Conservation (phyloP, 164 flowering plant species). For the Vitis labrusca region DNA sequence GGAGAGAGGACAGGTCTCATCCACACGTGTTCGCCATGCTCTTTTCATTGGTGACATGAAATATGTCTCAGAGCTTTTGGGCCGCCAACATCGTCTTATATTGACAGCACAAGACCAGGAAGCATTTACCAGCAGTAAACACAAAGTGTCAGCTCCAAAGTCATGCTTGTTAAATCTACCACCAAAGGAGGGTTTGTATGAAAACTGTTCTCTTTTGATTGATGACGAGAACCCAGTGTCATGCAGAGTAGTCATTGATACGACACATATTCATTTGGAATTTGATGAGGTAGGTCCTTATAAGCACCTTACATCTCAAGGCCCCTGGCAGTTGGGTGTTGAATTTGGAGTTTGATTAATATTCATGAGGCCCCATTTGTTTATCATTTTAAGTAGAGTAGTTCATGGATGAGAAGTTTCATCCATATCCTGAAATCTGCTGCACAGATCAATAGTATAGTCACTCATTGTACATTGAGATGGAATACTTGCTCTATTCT, state of each 20-base stretch:
- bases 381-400: too few species aligned
- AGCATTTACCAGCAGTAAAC: conserved; percentile 17
- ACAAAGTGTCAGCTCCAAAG: conserved; percentile 48
- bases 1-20: conserved; percentile 92
- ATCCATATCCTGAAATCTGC: too few species aligned
- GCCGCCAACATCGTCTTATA: conserved; percentile 75
- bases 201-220: conserved; percentile 50
- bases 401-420: too few species aligned
- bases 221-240: conserved; percentile 34
- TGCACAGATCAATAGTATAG: too few species aligned
- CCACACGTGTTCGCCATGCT: conserved; percentile 90
- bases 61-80: conserved; percentile 84
- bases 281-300: conserved; percentile 26
- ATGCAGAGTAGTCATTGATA: conserved; percentile 63
- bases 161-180: conserved; percentile 69
- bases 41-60: conserved; percentile 76
- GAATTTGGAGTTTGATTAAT: conserved; percentile 48
- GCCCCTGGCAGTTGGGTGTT: conserved; percentile 43
- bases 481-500: too few species aligned
- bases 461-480: too few species aligned
- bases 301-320: conserved; percentile 20
- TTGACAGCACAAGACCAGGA: conserved; percentile 32
- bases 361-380: neutral
- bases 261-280: conserved; percentile 55
- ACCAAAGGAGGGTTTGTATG: conserved; percentile 79